Evolutionary conservation across 179 eudicot genomes (phyloP).

Genomic region (Silene coronaria): DNA sequence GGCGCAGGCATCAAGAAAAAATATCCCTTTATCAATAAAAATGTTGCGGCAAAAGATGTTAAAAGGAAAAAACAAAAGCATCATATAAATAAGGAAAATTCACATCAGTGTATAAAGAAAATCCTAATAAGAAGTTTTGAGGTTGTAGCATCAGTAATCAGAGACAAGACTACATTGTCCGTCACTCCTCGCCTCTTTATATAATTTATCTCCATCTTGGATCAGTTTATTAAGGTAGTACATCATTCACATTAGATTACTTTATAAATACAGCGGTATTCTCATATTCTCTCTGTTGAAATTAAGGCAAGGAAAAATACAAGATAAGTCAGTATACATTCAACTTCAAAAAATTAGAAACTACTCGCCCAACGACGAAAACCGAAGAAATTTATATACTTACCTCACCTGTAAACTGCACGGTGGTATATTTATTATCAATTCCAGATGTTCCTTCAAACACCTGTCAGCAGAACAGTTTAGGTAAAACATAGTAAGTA

Average conservation of each 20-base stretch:
- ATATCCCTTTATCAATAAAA: too few relatives aligned
- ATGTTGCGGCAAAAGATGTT: too few relatives aligned
- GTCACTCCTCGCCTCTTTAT: not conserved
- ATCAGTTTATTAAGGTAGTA: not conserved
- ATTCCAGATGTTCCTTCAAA: constrained; percentile 99
- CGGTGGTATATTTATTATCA: constrained; percentile 94
- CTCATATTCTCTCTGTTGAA: not conserved
- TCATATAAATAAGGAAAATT: not conserved
- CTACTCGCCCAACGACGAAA: not conserved
- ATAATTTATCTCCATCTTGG: not conserved
- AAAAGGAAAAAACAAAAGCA: too few relatives aligned
- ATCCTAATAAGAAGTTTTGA: not conserved
- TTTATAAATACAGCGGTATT: not conserved
- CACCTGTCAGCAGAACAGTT: constrained; percentile 54
- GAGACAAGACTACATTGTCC: not conserved
- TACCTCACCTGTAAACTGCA: constrained; percentile 95
- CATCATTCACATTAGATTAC: constrained; percentile 5
- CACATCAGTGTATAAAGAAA: not conserved
- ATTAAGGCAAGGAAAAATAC: not conserved
- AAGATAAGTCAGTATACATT: not conserved
- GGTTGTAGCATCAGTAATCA: not conserved
- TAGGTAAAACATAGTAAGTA: not conserved
- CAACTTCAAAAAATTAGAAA: not conserved
- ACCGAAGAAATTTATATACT: constrained; percentile 10
- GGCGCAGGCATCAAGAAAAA: not conserved